Evolutionary conservation across 2,329 filamentous ascomycete species (phyloP), one percentile per base, ranked within the genome.

Genomic region (Cladosporium halotolerans): DNA sequence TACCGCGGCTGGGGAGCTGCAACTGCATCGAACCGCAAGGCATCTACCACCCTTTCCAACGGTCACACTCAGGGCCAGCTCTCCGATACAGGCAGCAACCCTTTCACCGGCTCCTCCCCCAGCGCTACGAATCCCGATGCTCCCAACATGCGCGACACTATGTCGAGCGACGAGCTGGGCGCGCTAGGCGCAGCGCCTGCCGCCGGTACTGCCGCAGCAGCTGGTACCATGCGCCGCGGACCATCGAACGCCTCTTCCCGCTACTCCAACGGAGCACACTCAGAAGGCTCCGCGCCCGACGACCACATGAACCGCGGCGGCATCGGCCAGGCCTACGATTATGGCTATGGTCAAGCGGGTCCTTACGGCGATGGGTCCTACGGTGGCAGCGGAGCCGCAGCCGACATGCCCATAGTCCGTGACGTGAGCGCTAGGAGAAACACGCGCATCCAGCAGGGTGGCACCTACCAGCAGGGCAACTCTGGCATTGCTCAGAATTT

Each of bases 401-500:
- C 69, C 49, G 81, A 81, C 0, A 85, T 88, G 65, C 90, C 93
- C 1, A 81, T 99, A 49, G 96, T 99, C 59, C 83, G 91, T 53
- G 93, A 99, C 69, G 93, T 97, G 60, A 86, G 87, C 58, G 93
- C 93, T 28, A 79, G 93, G 62, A 83, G 93, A 60, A 96, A 96
- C 73, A 96, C 93, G 10, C 83, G 91, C 57, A 97, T 99, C 65
- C 91, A 97, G 74, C 95, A 86, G 68, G 82, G 88, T 42, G 93
- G 58, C 23, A 40, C 48, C 28, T 91, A 92, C 9, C 89, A 95
- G 67, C 90, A 95, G 75, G 83, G 82, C 33, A 95, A 88, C 64
- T 89, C 89, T 38, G 93, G 93, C 55, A 96, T 99, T 64, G 88
- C 93, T 32, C 93, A 97, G 73, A 99, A 99, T 72, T 99, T 99